These are phyloP conservation scores for Tylopilus subfusipes DNA, from an alignment of 768 basidiomycete genomes.

Conservation along the genomic window DNA sequence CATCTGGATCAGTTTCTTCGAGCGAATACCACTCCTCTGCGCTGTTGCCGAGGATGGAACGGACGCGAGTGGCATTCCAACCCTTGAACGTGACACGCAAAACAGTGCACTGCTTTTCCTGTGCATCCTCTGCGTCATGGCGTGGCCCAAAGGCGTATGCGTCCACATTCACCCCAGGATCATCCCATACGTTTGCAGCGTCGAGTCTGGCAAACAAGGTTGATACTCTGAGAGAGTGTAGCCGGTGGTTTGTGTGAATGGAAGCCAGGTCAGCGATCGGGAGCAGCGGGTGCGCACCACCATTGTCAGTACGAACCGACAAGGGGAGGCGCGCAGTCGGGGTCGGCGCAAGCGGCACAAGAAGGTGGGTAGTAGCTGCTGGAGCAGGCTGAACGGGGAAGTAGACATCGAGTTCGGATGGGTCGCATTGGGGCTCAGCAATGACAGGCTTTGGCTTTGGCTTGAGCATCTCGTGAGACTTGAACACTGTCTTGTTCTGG, in stretches of 20 bases:
- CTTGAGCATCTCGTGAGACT: slow-evolving; percentile 31
- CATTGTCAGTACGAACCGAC: slow-evolving; percentile 21
- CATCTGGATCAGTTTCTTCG: slow-evolving; percentile 46
- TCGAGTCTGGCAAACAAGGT: slow-evolving; percentile 72
- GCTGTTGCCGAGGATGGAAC: slow-evolving; percentile 66
- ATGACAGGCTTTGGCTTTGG: slow-evolving; percentile 13
- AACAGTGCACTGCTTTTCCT: slow-evolving; percentile 58
- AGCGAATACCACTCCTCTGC: slow-evolving; percentile 74
- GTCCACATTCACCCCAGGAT: slow-evolving; percentile 45
- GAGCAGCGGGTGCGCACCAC: slow-evolving; percentile 38
- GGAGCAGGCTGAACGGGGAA: slow-evolving; percentile 42
- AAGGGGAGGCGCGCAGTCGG: slow-evolving; percentile 66
- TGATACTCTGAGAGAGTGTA: slow-evolving; percentile 61
- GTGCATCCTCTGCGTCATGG: slow-evolving; percentile 21
- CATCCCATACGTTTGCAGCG: slow-evolving; percentile 58
- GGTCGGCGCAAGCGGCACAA: slow-evolving; percentile 75
- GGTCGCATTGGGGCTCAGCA: slow-evolving; percentile 8
- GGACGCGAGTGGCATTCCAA: slow-evolving; percentile 65
- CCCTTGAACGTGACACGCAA: slow-evolving; percentile 70
- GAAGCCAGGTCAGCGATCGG: slow-evolving; percentile 51
- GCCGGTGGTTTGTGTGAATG: slow-evolving; percentile 50
- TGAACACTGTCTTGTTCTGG: slow-evolving; percentile 17
- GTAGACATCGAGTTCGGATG: slow-evolving; percentile 57
- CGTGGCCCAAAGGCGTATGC: slow-evolving; percentile 58
- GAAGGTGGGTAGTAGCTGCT: slow-evolving; percentile 59